Conservation (phyloP, 1,284 basidiomycete species). For the Tranzscheliella williamsii region DNA sequence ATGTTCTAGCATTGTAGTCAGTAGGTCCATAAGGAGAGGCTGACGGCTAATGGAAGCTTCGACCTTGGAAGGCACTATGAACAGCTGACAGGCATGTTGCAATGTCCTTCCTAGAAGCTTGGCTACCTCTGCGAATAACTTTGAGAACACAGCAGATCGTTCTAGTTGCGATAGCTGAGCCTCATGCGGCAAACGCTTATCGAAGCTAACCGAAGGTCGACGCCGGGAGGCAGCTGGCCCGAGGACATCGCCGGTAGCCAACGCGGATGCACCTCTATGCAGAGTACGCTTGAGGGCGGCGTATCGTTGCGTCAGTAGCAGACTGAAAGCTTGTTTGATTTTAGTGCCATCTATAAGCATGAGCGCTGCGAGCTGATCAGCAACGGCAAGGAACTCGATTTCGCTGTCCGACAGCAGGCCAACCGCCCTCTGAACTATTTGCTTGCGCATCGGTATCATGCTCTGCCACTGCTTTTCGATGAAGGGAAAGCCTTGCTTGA, state of each 20-base stretch:
- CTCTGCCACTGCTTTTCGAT: conserved; percentile 44
- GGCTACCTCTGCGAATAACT: conserved; percentile 13
- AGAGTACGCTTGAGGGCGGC: conserved; percentile 16
- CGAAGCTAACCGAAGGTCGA: not conserved
- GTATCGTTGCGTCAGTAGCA: conserved; percentile 31
- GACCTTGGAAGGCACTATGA: conserved; percentile 4
- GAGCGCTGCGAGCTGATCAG: conserved; percentile 33
- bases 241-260: not conserved
- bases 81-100: conserved; percentile 28
- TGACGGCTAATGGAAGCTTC: not conserved
- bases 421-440: conserved; percentile 31
- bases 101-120: conserved; percentile 22
- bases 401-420: conserved; percentile 27
- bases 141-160: conserved; percentile 4
- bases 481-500: conserved; percentile 41
- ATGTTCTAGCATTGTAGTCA: not conserved
- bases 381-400: conserved; percentile 21
- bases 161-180: too few species aligned
- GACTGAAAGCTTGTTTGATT: conserved; percentile 14
- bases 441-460: conserved; percentile 45
- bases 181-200: not conserved
- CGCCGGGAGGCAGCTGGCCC: not conserved
- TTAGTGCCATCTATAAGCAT: conserved; percentile 29
- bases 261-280: conserved; percentile 1
- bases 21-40: not conserved